A percentile compares a stretch with the other conserved stretches of the same genome.
Conservation (phyloP, 345 rosid species). For the Schrenkiella parvula region DNA sequence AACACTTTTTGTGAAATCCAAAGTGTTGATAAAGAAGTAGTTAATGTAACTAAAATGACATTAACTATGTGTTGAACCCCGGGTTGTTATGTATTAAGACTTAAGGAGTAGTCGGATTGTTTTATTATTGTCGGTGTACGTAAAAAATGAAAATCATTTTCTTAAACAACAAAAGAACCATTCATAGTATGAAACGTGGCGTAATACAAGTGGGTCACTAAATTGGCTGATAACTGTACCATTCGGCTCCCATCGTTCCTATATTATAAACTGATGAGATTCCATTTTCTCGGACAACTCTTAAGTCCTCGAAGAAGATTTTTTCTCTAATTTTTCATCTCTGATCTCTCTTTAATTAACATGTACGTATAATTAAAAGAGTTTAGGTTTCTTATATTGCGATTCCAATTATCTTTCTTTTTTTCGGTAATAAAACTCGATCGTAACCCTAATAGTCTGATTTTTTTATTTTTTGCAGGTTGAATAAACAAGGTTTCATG, state of each 20-base stretch:
- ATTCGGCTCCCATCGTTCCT: neutral
- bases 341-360: neutral
- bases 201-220: neutral
- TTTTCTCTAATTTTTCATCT: neutral
- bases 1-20: neutral
- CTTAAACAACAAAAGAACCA: neutral
- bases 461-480: neutral
- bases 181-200: conserved; percentile 2
- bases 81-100: neutral
- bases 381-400: neutral
- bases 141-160: neutral
- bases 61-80: neutral
- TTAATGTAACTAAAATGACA: neutral
- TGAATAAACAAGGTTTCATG: conserved; percentile 24
- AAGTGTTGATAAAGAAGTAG: neutral
- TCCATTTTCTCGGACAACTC: neutral
- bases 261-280: neutral
- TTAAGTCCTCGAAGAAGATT: neutral
- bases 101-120: neutral
- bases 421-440: neutral
- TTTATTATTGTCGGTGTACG: conserved; percentile 18
- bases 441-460: conserved; percentile 6
- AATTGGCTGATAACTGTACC: conserved; percentile 6
- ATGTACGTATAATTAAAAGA: conserved; percentile 1
- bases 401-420: neutral